phyloP scores from a whole-genome alignment of 2,329 filamentous ascomycete species.

The Penicillium sp. region DNA sequence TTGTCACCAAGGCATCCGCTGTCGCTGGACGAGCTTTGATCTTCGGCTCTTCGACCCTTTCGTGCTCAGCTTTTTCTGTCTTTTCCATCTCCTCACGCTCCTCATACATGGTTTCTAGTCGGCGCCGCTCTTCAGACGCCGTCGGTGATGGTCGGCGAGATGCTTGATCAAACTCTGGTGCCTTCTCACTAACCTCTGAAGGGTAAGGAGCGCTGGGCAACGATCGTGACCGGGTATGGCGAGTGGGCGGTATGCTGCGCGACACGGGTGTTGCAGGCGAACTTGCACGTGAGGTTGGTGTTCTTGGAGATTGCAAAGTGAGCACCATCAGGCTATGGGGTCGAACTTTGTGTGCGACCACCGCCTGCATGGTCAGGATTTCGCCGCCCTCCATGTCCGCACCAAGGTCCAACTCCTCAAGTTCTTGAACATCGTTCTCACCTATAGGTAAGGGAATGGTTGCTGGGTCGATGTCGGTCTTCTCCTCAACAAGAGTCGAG shows the following conservation, averaged over 20 bases:
- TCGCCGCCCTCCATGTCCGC: slow-evolving; percentile 64
- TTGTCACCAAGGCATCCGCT: neutral
- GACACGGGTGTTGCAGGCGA: slow-evolving; percentile 34
- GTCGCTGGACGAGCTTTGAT: neutral
- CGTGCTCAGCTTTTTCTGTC: slow-evolving; percentile 12
- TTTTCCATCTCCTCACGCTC: slow-evolving; percentile 39
- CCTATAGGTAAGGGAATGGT: slow-evolving; percentile 37
- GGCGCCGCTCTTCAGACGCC: slow-evolving; percentile 33
- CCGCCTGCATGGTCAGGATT: slow-evolving; percentile 41
- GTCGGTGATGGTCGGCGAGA: slow-evolving; percentile 30
- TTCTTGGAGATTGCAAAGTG: slow-evolving; percentile 37
- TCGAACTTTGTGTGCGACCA: slow-evolving; percentile 47
- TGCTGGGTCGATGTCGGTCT: slow-evolving; percentile 37
- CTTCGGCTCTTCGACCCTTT: neutral
- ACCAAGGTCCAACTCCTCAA: slow-evolving; percentile 75
- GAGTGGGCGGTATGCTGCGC: slow-evolving; percentile 30
- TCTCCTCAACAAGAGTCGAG: slow-evolving; percentile 21
- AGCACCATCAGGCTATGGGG: slow-evolving; percentile 50
- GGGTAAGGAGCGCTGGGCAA: slow-evolving; percentile 49
- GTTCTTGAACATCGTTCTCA: slow-evolving; percentile 64
- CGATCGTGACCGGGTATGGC: slow-evolving; percentile 54
- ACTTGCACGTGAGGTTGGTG: slow-evolving; percentile 28
- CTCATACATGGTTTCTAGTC: slow-evolving; percentile 46
- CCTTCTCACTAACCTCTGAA: slow-evolving; percentile 17
- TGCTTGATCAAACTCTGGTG: slow-evolving; percentile 16